These are phyloP conservation scores for Mortierella sp. DNA, from an alignment of 371 early-diverging fungal genomes.

Conservation along the genomic window DNA sequence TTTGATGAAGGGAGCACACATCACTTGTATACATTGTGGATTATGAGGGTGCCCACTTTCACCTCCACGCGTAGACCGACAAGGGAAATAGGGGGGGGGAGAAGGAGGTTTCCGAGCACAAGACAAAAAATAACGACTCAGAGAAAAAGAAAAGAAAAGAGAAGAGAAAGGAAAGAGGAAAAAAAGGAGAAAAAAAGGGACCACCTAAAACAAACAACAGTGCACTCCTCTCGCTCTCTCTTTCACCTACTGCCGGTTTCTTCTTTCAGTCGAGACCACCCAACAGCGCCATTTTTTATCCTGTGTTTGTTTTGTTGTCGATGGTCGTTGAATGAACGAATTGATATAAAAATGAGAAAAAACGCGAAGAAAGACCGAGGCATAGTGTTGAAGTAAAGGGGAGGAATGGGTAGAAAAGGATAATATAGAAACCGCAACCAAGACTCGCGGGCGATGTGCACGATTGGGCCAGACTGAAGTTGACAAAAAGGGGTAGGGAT, in stretches of 20 bases:
- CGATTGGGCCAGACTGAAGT: constrained; percentile 10
- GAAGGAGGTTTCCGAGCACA: constrained; percentile 16
- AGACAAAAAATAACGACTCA: background rate
- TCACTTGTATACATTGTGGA: too few relatives aligned
- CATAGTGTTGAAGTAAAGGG: background rate
- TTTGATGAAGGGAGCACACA: background rate
- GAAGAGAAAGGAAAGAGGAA: background rate
- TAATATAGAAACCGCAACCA: background rate
- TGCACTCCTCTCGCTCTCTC: background rate
- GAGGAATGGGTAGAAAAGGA: background rate
- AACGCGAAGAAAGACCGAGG: too few relatives aligned
- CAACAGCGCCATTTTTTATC: background rate
- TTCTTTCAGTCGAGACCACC: background rate
- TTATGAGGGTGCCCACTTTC: too few relatives aligned
- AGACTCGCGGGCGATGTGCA: background rate
- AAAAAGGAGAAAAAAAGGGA: constrained; percentile 8
- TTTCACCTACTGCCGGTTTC: background rate
- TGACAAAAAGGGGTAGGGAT: background rate
- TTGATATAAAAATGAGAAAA: too few relatives aligned
- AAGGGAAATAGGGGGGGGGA: background rate
- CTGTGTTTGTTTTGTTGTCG: too few relatives aligned
- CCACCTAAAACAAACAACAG: constrained; percentile 13
- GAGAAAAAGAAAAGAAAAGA: background rate
- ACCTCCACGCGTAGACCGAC: constrained; percentile 2
- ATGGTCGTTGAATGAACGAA: too few relatives aligned